These are phyloP conservation scores for Hypoxylon crocopeplum DNA, from an alignment of 495 filamentous ascomycete genomes.

Conservation along the genomic window DNA sequence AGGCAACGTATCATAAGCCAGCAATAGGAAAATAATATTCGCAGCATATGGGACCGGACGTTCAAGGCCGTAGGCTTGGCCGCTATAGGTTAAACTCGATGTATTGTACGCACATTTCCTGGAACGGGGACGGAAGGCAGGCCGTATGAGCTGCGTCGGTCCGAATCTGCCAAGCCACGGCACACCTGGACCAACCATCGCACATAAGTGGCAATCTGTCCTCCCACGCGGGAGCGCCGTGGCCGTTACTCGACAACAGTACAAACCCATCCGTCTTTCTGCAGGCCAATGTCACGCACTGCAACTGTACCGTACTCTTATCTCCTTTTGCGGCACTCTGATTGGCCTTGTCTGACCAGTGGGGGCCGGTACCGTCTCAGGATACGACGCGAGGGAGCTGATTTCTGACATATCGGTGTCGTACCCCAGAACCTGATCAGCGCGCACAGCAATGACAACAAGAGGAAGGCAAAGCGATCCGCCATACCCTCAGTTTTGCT, in stretches of 20 bases:
- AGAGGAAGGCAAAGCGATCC: too few species aligned
- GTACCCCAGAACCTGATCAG: background rate
- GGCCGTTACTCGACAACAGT: background rate
- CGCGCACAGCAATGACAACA: too few species aligned
- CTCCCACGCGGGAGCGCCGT: background rate
- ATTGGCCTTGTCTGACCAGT: background rate
- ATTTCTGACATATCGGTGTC: background rate
- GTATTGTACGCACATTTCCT: too few species aligned
- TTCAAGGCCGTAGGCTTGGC: too few species aligned
- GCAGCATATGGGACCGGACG: too few species aligned
- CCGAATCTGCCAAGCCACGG: constrained; percentile 34
- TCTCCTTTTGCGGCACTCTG: background rate
- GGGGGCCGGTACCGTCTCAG: background rate
- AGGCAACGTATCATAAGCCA: too few species aligned
- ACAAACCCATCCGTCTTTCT: background rate
- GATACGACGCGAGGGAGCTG: background rate
- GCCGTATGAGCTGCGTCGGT: too few species aligned
- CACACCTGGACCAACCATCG: too few species aligned
- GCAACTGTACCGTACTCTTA: background rate
- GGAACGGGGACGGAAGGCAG: too few species aligned
- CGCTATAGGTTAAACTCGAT: too few species aligned
- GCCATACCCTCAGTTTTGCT: too few species aligned
- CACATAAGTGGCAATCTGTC: background rate
- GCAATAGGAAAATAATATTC: too few species aligned
- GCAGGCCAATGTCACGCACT: background rate